Evolutionary conservation across 2,329 filamentous ascomycete genomes (phyloP).

Genomic region (Penicillium sp.): DNA sequence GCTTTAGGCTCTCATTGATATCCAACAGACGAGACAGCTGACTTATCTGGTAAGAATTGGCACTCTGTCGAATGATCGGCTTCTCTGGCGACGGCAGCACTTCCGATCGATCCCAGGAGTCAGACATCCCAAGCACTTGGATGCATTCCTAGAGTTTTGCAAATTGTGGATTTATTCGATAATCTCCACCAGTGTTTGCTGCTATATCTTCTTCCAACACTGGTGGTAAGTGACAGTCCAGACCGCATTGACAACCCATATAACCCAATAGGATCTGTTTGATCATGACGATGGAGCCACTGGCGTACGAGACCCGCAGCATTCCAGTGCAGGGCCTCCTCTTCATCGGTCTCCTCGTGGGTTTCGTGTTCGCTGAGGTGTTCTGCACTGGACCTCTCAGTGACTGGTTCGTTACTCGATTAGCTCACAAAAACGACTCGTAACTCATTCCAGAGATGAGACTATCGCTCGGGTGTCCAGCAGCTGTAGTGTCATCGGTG

Average conservation of each 20-base stretch:
- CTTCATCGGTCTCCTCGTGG: neutral
- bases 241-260: neutral
- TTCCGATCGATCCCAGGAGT: neutral
- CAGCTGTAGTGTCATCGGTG: slow-evolving; percentile 2
- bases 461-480: slow-evolving; percentile 1
- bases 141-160: neutral
- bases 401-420: neutral
- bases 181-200: neutral
- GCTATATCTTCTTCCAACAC: neutral
- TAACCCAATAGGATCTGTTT: neutral
- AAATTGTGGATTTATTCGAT: neutral
- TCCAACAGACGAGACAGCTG: neutral
- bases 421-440: neutral
- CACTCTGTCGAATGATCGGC: neutral
- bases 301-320: neutral
- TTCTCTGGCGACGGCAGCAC: neutral
- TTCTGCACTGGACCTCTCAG: neutral
- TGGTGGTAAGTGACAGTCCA: neutral
- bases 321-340: neutral
- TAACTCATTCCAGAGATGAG: neutral
- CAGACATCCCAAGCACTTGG: neutral
- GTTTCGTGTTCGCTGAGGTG: neutral
- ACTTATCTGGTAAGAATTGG: neutral
- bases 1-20: neutral
- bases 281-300: neutral